Evolutionary conservation across 2,329 filamentous ascomycete species (phyloP), one percentile per base, ranked within the genome.

Genomic region (Aspergillus quadricinctus): DNA sequence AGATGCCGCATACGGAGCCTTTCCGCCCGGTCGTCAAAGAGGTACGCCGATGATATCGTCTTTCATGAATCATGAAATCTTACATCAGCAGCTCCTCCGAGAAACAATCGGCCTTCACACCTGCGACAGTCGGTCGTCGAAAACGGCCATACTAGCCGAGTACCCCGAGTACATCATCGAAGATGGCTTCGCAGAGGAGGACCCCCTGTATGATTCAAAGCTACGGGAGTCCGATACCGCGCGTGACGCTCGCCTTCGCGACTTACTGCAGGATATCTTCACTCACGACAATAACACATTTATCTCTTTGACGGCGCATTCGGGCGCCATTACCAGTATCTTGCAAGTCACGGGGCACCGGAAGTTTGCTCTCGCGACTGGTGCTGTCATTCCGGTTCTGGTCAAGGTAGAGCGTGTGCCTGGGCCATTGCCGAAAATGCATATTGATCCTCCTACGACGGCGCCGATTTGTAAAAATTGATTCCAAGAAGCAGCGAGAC

Each of bases 41-140:
- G 64, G 76, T 79, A 63, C 45, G 50, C 46, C 21, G 1, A 1
- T 19, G 3, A 1, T 3, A 19, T 25, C 27, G 31, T 25, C 5
- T 21, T 29, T 19, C 29, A 28, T 21, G 25, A 40, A 28, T 4
- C 28, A 37, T 19, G 19, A 21, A n/a, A n/a, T 43, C 46, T 28
- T 5, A 52, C 23, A 27, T 53, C 40, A 23, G 31, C 50, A 76
- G 74, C 70, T 81, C 40, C 74, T 86, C 41, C 76, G 84, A 11
- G 84, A 87, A 70, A 80, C 80, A 0, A 77, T 85, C 53, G 83
- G 82, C 19, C 77, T 82, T 28, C 84, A 87, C 67, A 87, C 84
- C 0, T 87, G 84, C 66, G 83, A 87, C 68, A 77, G 79, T 14
- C 77, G 84, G 9, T 81, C 78, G 41, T 74, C 69, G 57, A 77